Base-by-base conservation (phyloP, 208 protist genomes). In the Leishmania major region DNA sequence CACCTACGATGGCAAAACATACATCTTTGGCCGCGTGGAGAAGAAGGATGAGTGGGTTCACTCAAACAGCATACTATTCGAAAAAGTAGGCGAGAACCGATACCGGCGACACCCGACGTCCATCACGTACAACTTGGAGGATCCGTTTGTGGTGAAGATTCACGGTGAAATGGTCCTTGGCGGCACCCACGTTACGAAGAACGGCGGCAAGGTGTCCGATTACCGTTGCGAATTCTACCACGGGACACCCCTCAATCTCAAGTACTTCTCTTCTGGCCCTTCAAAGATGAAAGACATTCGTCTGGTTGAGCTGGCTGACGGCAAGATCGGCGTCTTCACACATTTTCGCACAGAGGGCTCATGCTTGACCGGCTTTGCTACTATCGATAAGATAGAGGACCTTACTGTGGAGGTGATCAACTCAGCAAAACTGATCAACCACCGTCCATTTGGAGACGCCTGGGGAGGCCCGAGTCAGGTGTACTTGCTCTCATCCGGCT, bases 151-250 rank as follows among this genome's bases (percentile, higher is more conserved):
- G n/a, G 87, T 84, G 57, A 90, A 88, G 64, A 90, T 93, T 75
- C 84, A 93, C n/a, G 89, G 88, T 10, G 89, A 93, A 62, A 85
- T 88, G 87, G 87, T 93, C n/a, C 83, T 93, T 55, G 89, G 89
- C 35, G 89, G 89, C 43, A 93, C 89, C 0, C 89, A 83, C 62
- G 88, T 93, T 10, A 84, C 85, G 4, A 93, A 93, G 78, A 81
- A 82, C 45, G 83, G 84, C 19, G 82, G 82, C 64, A 86, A 83
- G 31, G 85, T 93, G 31, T 79, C 75, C 19, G 85, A 86, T 60
- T 93, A 93, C 83, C 88, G 86, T 45, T 93, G 87, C 73, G 89
- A 93, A 72, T 93, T 93, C 60, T 93, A 90, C 71, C 84, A 86
- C 43, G 89, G 89, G 57, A 81, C 78, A 11, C 82, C 87, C 8